A percentile compares a stretch with the other conserved stretches of the same genome.
phyloP scores from a whole-genome alignment of 164 flowering plant genomes.

The Nymphaea thermarum region DNA sequence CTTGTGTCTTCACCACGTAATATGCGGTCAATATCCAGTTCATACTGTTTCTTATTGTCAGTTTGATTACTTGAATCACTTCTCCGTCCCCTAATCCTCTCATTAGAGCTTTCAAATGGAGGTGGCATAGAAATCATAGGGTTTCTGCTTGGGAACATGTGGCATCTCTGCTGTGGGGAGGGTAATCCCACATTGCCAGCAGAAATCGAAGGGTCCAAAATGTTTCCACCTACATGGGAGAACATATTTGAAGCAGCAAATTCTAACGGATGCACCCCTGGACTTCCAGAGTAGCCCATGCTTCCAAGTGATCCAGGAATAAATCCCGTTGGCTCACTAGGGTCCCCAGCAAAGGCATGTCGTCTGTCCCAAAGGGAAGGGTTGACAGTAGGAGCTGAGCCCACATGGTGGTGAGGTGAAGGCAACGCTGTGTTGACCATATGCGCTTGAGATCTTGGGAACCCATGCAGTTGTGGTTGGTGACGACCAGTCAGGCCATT shows the following conservation, averaged over 20 bases:
- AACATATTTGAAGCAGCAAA: constrained; percentile 48
- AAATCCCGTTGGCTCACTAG: constrained; percentile 45
- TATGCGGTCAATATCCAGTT: constrained; percentile 64
- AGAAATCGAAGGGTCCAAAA: constrained; percentile 37
- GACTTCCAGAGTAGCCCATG: constrained; percentile 34
- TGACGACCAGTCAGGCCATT: constrained; percentile 35
- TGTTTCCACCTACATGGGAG: constrained; percentile 37
- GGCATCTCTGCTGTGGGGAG: constrained; percentile 49
- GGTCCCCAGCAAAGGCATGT: constrained; percentile 43
- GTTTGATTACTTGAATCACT: constrained; percentile 34
- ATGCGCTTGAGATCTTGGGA: constrained; percentile 23
- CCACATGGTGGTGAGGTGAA: constrained; percentile 47
- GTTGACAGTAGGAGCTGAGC: constrained; percentile 70
- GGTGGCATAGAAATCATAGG: constrained; percentile 41
- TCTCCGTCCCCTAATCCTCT: constrained; percentile 38
- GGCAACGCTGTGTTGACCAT: constrained; percentile 38
- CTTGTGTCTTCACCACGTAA: constrained; percentile 48
- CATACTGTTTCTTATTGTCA: constrained; percentile 57
- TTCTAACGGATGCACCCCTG: constrained; percentile 45
- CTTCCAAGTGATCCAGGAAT: constrained; percentile 65
- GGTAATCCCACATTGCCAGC: constrained; percentile 34
- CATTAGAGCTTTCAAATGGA: constrained; percentile 51
- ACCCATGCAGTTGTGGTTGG: constrained; percentile 23
- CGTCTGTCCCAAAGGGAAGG: constrained; percentile 68
- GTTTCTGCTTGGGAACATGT: constrained; percentile 56